phyloP scores from a whole-genome alignment of 2,329 filamentous ascomycete genomes.

The Cryphonectria parasitica region DNA sequence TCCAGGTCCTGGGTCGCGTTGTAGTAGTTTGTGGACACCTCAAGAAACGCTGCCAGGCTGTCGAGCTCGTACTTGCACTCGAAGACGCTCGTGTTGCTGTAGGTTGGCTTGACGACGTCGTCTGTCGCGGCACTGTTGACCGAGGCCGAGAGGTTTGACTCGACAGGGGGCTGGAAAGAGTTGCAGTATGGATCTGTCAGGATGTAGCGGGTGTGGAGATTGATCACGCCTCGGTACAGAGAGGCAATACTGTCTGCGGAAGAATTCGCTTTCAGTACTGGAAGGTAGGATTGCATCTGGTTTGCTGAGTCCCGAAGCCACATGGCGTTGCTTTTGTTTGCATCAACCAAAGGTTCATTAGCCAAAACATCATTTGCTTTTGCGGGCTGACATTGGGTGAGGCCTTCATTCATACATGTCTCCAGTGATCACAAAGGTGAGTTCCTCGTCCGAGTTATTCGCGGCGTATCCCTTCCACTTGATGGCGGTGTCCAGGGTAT shows the following conservation, averaged over 20 bases:
- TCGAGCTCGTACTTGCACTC: constrained; percentile 98
- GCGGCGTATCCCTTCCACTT: constrained; percentile 67
- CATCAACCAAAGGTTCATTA: neutral
- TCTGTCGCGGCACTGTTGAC: constrained; percentile 61
- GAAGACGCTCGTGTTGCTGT: constrained; percentile 74
- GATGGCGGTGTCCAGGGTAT: constrained; percentile 75
- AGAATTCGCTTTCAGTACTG: constrained; percentile 59
- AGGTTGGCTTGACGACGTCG: constrained; percentile 66
- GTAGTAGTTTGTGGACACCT: constrained; percentile 80
- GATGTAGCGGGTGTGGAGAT: constrained; percentile 75
- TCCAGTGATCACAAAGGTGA: constrained; percentile 63
- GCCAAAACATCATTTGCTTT: neutral
- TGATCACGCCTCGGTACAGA: constrained; percentile 75
- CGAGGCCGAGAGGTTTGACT: constrained; percentile 66
- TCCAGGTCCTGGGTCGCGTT: constrained; percentile 70
- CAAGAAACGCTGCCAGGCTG: constrained; percentile 83
- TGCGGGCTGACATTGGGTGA: too few relatives aligned
- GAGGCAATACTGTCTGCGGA: constrained; percentile 64
- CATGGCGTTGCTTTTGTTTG: constrained; percentile 37
- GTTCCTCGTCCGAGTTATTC: constrained; percentile 63
- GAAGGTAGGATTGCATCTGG: constrained; percentile 75
- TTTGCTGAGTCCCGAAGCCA: constrained; percentile 53
- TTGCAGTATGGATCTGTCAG: constrained; percentile 82
- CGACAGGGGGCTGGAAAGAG: constrained; percentile 85
- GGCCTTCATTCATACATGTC: constrained; percentile 45